phyloP scores from a whole-genome alignment of 345 rosid species.

The Pistacia integerrima region DNA sequence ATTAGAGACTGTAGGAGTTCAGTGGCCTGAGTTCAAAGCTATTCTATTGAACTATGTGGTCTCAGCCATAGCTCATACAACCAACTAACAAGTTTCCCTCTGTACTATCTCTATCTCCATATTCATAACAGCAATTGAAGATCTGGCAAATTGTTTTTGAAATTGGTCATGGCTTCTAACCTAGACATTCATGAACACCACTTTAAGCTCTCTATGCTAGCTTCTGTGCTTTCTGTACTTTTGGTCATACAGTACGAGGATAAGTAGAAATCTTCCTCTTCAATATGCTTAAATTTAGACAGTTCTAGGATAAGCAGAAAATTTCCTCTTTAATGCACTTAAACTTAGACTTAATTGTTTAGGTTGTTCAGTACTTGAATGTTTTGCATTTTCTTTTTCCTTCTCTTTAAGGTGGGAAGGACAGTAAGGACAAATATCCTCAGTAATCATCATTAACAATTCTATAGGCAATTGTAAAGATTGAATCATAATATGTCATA shows the following conservation, averaged over 20 bases:
- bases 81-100: neutral
- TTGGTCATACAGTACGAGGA: neutral
- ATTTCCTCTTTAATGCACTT: neutral
- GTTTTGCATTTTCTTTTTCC: too few relatives aligned
- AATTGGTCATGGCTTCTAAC: neutral
- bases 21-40: slow-evolving; percentile 58
- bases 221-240: neutral
- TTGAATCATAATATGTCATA: too few relatives aligned
- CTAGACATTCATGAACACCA: neutral
- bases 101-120: too few relatives aligned
- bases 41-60: slow-evolving; percentile 56
- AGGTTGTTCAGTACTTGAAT: too few relatives aligned
- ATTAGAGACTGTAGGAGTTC: slow-evolving; percentile 21
- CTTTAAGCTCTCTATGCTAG: neutral
- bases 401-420: too few relatives aligned
- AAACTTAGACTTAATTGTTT: too few relatives aligned
- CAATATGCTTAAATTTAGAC: too few relatives aligned
- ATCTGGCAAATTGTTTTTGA: neutral
- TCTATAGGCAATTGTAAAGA: too few relatives aligned
- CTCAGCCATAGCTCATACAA: slow-evolving; percentile 1
- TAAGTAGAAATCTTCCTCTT: neutral
- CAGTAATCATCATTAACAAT: too few relatives aligned
- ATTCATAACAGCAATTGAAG: neutral
- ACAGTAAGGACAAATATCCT: too few relatives aligned
- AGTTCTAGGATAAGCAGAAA: neutral